Conservation (phyloP, 306 rosid species). For the Neltuma alba region DNA sequence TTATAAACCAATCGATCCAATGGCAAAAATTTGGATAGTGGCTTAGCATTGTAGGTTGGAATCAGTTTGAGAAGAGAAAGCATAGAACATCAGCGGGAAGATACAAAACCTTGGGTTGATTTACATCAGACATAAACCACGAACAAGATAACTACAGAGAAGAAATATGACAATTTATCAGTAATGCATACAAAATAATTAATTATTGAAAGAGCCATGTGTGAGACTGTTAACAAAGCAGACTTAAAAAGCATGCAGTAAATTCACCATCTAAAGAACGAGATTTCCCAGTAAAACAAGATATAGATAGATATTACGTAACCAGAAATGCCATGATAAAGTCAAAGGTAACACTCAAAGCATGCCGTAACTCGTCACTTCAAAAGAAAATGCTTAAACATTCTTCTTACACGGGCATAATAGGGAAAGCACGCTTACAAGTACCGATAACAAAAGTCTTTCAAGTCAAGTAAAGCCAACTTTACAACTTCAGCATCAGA, state of each 20-base stretch:
- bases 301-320: background rate
- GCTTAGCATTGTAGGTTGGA: slow-evolving; percentile 5
- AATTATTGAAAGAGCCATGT: background rate
- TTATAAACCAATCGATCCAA: slow-evolving; percentile 14
- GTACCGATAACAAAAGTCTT: background rate
- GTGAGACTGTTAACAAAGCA: background rate
- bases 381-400: background rate
- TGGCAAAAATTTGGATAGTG: background rate
- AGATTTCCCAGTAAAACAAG: background rate
- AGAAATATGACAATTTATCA: background rate
- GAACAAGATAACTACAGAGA: background rate
- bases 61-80: slow-evolving; percentile 37
- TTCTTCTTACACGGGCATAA: background rate
- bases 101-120: background rate
- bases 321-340: background rate
- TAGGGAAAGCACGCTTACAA: background rate
- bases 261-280: background rate
- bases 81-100: slow-evolving; percentile 33
- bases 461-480: background rate
- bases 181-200: background rate
- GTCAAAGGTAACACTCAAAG: background rate
- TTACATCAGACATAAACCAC: background rate
- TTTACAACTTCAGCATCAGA: background rate
- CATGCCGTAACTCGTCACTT: background rate
- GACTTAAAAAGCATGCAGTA: background rate